Evolutionary conservation across 1,139 yeast species (phyloP), one percentile per base, ranked within the genome.

Genomic region (Geotrichum reessii): DNA sequence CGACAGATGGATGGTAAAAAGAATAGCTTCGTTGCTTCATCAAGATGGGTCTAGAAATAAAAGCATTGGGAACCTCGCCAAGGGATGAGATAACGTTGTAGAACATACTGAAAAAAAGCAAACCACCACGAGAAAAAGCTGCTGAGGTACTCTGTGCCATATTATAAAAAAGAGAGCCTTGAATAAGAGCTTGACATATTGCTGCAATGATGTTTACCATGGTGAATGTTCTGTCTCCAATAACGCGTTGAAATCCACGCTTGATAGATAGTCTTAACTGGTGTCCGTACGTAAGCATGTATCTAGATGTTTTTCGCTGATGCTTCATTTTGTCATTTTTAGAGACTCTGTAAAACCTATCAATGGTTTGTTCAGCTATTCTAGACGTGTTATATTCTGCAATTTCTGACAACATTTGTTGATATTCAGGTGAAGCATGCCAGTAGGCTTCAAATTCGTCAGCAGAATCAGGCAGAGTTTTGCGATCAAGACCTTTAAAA

Each of bases 91-190:
- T 69, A 1, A 80, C 70, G 65, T 74, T 74, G 64, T 72, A 76
- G 54, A 77, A 70, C 17, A 75, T 69, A 5, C 75, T 67, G 58
- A 76, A 77, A 67, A 78, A 78, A n/a, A 77, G 64, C 24, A 72
- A 73, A 64, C 79, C 80, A 50, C 79, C 78, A 66, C 86, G 74
- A 57, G 79, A 79, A 63, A 78, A 81, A 54, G 82, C 81, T 50
- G 84, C 82, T 21, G 67, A 68, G 2, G 86, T 80, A 22, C 74
- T 72, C 2, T 72, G 68, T 48, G 76, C 74, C 62, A 81, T 74
- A 63, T 78, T 78, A 67, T 78, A 82, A 66, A 80, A 82, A 68
- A 82, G 74, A n/a, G 86, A 81, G 71, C 68, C 85, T 42, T 78
- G 77, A 63, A 82, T 73, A 58, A 83, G 73, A 61, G 83, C 79